Evolutionary conservation across 2,329 filamentous ascomycete species (phyloP).

Genomic region (Penicillium sp.): DNA sequence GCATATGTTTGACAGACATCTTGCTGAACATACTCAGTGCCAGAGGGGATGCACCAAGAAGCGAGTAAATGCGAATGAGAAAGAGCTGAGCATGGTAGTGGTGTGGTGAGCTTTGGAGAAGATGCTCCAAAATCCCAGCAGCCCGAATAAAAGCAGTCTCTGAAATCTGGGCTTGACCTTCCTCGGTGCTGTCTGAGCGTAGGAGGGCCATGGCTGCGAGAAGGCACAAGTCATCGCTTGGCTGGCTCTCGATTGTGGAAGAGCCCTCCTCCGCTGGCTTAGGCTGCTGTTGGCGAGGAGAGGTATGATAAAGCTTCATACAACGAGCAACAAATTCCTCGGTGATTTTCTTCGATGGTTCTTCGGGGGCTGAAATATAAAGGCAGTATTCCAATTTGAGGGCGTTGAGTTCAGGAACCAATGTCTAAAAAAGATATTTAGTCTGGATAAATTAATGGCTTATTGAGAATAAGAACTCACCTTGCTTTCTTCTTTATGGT

Average conservation of each 20-base stretch:
- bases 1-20: constrained; percentile 54
- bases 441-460: background rate
- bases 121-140: constrained; percentile 44
- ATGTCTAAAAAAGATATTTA: constrained; percentile 21
- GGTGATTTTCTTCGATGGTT: constrained; percentile 30
- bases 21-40: constrained; percentile 51
- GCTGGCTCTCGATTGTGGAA: constrained; percentile 48
- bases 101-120: constrained; percentile 49
- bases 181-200: constrained; percentile 30
- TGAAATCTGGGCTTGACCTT: constrained; percentile 24
- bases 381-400: constrained; percentile 51
- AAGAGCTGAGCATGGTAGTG: constrained; percentile 52
- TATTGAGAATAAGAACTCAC: constrained; percentile 23
- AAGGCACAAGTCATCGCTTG: constrained; percentile 49
- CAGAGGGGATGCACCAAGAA: constrained; percentile 50
- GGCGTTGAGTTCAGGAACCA: constrained; percentile 45
- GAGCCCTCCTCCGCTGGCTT: constrained; percentile 22
- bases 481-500: constrained; percentile 25
- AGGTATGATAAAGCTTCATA: constrained; percentile 37
- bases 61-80: constrained; percentile 49
- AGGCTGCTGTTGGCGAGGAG: constrained; percentile 25
- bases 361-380: constrained; percentile 37
- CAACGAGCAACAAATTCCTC: constrained; percentile 46
- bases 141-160: constrained; percentile 42
- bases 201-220: constrained; percentile 50